Evolutionary conservation across 139 green algal species (phyloP).

Genomic region (Haematococcus sp.): DNA sequence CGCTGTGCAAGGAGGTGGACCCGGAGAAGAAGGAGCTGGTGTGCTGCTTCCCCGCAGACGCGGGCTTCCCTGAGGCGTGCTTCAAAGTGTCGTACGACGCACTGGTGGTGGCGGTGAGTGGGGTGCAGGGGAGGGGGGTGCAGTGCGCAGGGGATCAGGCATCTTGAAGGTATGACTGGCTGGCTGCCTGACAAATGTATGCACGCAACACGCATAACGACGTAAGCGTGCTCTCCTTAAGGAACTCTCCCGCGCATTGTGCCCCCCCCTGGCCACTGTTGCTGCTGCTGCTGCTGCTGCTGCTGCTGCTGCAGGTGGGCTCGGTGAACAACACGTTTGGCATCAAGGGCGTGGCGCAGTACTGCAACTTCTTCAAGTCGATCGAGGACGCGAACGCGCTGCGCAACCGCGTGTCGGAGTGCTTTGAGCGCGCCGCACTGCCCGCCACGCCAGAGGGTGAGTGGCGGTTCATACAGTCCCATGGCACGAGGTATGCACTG

Average conservation of each 20-base stretch:
- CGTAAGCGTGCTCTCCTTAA: too few species aligned
- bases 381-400: slow-evolving; percentile 80
- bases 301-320: slow-evolving; percentile 50
- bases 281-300: too few species aligned
- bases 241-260: too few species aligned
- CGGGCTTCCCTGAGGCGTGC: slow-evolving; percentile 73
- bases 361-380: slow-evolving; percentile 88
- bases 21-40: slow-evolving; percentile 70
- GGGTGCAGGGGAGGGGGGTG: neutral
- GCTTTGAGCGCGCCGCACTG: slow-evolving; percentile 88
- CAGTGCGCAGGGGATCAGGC: neutral
- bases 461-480: neutral
- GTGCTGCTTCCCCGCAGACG: slow-evolving; percentile 83
- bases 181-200: too few species aligned
- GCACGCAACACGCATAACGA: too few species aligned
- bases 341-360: slow-evolving; percentile 78
- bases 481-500: too few species aligned
- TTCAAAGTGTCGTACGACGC: slow-evolving; percentile 87
- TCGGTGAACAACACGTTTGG: slow-evolving; percentile 93
- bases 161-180: too few species aligned
- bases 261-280: too few species aligned
- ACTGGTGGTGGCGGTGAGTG: slow-evolving; percentile 70
- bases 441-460: slow-evolving; percentile 44
- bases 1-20: slow-evolving; percentile 76
- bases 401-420: slow-evolving; percentile 73